A percentile compares a stretch with the other conserved stretches of the same genome.
These are phyloP conservation scores for Vicia faba DNA, from an alignment of 306 rosid species.

Conservation along the genomic window DNA sequence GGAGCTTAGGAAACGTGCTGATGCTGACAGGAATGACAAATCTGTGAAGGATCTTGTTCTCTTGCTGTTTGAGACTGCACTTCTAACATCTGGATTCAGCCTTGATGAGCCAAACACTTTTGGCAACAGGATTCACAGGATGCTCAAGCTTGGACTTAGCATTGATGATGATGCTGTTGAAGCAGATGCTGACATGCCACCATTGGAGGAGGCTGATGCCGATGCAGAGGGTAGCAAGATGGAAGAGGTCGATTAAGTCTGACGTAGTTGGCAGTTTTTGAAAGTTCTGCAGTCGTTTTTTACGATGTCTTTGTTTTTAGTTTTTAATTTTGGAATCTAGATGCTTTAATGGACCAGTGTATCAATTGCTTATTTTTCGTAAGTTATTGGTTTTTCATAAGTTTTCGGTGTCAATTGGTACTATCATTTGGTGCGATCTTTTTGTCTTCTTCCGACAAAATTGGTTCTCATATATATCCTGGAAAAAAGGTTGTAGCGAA, in stretches of 20 bases:
- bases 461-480: no score
- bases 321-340: no score
- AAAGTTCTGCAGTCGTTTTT: no score
- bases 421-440: no score
- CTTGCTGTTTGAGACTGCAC: slow-evolving; percentile 84
- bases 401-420: no score
- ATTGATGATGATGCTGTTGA: slow-evolving; percentile 81
- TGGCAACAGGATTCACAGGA: slow-evolving; percentile 94
- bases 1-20: slow-evolving; percentile 86
- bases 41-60: slow-evolving; percentile 94
- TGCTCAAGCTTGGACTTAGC: slow-evolving; percentile 90
- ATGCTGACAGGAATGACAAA: slow-evolving; percentile 86
- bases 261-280: no score
- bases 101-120: slow-evolving; percentile 96
- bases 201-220: slow-evolving; percentile 76
- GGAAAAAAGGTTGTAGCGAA: no score
- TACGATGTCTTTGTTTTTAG: no score
- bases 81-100: slow-evolving; percentile 92
- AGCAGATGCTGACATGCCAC: slow-evolving; percentile 82
- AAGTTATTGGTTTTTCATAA: no score
- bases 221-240: slow-evolving; percentile 96
- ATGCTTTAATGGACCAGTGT: no score
- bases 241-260: slow-evolving; percentile 88
- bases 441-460: no score
- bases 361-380: no score